Evolutionary conservation across 2,329 filamentous ascomycete species (phyloP).

Genomic region (Fusarium acutatum): DNA sequence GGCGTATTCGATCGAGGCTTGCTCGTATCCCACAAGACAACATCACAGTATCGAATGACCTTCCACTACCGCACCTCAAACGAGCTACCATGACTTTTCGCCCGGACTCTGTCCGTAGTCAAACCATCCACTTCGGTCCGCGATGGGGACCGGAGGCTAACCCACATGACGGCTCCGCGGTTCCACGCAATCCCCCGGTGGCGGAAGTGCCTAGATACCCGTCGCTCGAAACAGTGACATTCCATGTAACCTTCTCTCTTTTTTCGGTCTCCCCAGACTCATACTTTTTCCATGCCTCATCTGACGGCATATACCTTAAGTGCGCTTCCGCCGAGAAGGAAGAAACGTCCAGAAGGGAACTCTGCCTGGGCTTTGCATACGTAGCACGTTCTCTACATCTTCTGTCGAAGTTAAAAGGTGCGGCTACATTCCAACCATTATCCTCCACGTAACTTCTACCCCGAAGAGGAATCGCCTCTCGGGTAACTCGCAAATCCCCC

Average conservation of each 20-base stretch:
- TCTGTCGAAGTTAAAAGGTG: constrained; percentile 8
- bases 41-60: neutral
- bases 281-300: constrained; percentile 1
- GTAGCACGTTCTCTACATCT: neutral
- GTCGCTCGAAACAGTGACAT: neutral
- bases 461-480: neutral
- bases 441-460: neutral
- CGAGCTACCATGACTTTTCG: neutral
- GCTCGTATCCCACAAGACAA: neutral
- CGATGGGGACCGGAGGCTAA: neutral
- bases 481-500: neutral
- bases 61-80: neutral
- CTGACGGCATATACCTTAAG: neutral
- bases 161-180: neutral
- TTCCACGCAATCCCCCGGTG: neutral
- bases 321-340: constrained; percentile 1
- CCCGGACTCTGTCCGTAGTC: neutral
- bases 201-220: constrained; percentile 1
- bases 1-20: neutral
- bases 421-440: constrained; percentile 18
- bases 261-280: constrained; percentile 5
- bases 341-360: constrained; percentile 18
- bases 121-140: neutral
- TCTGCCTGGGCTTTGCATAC: neutral
- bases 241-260: constrained; percentile 10